Evolutionary conservation across 345 rosid genomes (phyloP).

Genomic region (Schrenkiella parvula): DNA sequence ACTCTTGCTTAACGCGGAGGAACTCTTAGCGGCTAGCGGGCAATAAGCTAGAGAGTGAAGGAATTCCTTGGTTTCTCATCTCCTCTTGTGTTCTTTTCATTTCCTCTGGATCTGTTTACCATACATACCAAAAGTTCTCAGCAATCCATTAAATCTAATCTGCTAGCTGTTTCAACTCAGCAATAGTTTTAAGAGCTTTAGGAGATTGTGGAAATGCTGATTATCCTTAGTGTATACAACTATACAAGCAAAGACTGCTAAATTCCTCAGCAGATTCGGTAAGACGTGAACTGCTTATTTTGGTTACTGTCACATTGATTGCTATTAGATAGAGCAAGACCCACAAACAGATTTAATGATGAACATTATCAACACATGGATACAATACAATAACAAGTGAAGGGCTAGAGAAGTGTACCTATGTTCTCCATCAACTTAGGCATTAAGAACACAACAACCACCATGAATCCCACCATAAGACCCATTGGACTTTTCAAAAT

Average conservation of each 20-base stretch:
- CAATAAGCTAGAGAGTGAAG: constrained; percentile 72
- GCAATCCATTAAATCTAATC: neutral
- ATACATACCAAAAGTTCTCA: constrained; percentile 8
- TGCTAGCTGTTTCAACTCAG: neutral
- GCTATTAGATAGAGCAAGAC: neutral
- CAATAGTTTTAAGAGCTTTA: neutral
- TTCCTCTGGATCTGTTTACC: constrained; percentile 85
- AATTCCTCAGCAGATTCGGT: constrained; percentile 3
- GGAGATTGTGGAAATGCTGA: neutral
- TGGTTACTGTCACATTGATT: neutral
- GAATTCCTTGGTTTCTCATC: constrained; percentile 94
- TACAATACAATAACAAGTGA: neutral
- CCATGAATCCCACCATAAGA: constrained; percentile 95
- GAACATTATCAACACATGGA: neutral
- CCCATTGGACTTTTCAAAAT: constrained; percentile 97
- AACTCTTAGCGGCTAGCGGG: constrained; percentile 42
- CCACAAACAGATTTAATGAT: neutral
- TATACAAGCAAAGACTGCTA: neutral
- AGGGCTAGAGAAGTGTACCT: constrained; percentile 43
- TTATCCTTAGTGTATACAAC: neutral
- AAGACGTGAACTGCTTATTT: neutral
- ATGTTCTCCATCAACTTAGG: constrained; percentile 94
- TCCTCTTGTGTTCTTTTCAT: constrained; percentile 89
- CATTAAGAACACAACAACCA: constrained; percentile 86
- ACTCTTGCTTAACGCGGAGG: neutral